These are phyloP conservation scores for Calonectria fujianensis DNA, from an alignment of 2,329 filamentous ascomycete species.

Conservation along the genomic window DNA sequence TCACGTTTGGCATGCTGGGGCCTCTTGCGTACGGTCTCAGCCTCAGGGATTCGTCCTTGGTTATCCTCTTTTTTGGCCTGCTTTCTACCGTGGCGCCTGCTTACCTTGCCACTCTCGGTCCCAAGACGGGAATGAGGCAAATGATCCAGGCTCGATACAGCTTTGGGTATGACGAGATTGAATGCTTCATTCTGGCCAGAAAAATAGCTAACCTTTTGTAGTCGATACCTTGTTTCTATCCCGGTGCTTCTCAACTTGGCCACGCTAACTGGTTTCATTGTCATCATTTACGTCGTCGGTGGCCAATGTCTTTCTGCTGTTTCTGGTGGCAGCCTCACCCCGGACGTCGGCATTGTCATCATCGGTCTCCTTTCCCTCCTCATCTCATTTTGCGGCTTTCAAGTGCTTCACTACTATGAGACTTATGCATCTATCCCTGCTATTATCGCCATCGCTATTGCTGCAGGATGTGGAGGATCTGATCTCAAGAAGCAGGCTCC, in stretches of 20 bases:
- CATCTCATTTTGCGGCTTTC: constrained; percentile 78
- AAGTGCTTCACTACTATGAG: constrained; percentile 74
- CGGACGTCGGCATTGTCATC: constrained; percentile 76
- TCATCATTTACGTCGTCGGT: constrained; percentile 77
- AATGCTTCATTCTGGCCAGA: constrained; percentile 26
- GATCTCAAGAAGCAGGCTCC: constrained; percentile 68
- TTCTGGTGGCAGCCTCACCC: constrained; percentile 67
- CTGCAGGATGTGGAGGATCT: constrained; percentile 72
- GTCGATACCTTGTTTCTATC: constrained; percentile 75
- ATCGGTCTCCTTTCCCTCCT: constrained; percentile 74
- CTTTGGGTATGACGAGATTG: constrained; percentile 68
- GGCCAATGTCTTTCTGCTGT: constrained; percentile 76
- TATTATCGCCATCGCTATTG: constrained; percentile 72
- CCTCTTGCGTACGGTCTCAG: constrained; percentile 72
- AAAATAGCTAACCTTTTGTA: constrained; percentile 44
- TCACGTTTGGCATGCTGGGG: constrained; percentile 79
- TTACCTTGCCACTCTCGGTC: constrained; percentile 75
- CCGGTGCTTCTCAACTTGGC: constrained; percentile 78
- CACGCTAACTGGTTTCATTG: constrained; percentile 77
- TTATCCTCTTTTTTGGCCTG: constrained; percentile 79
- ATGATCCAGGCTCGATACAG: constrained; percentile 79
- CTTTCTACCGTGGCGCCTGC: constrained; percentile 72
- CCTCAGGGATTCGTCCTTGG: constrained; percentile 73
- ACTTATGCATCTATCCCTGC: constrained; percentile 75
- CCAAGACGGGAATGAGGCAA: constrained; percentile 78